Conservation (phyloP, 371 early-diverging fungal species). For the Zopfochytrium polystomum region DNA sequence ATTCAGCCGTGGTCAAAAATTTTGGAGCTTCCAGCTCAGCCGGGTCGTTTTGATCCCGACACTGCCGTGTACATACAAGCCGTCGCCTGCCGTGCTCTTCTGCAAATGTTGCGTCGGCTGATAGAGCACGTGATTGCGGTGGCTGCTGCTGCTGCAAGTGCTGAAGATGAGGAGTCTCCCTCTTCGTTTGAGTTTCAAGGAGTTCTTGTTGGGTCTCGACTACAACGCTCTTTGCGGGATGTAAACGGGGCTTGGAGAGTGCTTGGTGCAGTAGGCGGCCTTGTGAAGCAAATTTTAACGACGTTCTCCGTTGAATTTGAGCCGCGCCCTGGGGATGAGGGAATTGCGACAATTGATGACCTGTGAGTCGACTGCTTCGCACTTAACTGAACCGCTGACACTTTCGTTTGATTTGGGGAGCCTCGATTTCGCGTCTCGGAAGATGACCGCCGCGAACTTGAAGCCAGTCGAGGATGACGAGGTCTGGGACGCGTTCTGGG, state of each 20-base stretch:
- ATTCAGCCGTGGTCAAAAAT: slow-evolving; percentile 25
- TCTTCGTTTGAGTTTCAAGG: too few relatives aligned
- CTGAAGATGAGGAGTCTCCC: not conserved
- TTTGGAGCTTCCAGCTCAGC: too few relatives aligned
- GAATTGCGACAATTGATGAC: slow-evolving; percentile 29
- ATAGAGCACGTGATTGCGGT: slow-evolving; percentile 1
- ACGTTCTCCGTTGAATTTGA: slow-evolving; percentile 18
- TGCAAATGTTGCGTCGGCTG: not conserved
- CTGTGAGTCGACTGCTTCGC: slow-evolving; percentile 19
- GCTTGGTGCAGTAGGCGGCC: slow-evolving; percentile 32
- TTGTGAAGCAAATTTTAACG: slow-evolving; percentile 23
- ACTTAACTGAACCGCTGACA: not conserved
- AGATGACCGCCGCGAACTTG: slow-evolving; percentile 20
- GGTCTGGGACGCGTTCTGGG: slow-evolving; percentile 35
- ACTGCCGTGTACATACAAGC: slow-evolving; percentile 16
- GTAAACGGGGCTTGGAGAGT: slow-evolving; percentile 35
- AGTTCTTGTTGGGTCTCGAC: too few relatives aligned
- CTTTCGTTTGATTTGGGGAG: slow-evolving; percentile 4
- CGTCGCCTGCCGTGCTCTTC: slow-evolving; percentile 4
- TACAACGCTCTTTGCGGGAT: slow-evolving; percentile 5
- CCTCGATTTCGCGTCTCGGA: slow-evolving; percentile 20
- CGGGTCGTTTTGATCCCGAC: slow-evolving; percentile 4
- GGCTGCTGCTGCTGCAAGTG: not conserved
- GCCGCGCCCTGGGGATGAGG: slow-evolving; percentile 20
- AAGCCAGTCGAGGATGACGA: slow-evolving; percentile 30